These are phyloP conservation scores for Alternaria gansuensis DNA, from an alignment of 2,329 filamentous ascomycete genomes.

Conservation along the genomic window DNA sequence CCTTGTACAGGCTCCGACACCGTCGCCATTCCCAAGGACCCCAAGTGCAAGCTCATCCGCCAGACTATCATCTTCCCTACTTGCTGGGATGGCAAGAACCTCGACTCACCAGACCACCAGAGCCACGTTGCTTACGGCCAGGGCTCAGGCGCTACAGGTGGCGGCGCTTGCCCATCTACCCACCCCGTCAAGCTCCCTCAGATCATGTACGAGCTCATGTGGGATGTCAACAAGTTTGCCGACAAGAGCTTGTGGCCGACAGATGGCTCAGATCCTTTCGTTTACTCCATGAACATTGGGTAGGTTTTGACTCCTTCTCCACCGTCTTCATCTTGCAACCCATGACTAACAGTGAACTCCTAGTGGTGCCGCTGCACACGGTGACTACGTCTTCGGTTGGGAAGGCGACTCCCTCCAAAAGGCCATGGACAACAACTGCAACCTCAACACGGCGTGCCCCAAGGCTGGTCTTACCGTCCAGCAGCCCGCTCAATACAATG, in stretches of 20 bases:
- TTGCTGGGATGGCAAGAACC: conserved; percentile 45
- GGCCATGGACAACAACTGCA: conserved; percentile 54
- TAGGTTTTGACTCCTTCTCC: conserved; percentile 15
- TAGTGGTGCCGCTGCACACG: conserved; percentile 46
- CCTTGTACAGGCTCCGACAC: conserved; percentile 62
- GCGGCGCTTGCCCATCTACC: conserved; percentile 58
- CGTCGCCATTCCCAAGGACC: conserved; percentile 59
- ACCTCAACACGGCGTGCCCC: conserved; percentile 47
- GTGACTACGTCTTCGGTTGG: conserved; percentile 57
- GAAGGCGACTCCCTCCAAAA: conserved; percentile 57
- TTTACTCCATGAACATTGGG: conserved; percentile 49
- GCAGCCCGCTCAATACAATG: conserved; percentile 39
- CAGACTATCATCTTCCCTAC: conserved; percentile 62
- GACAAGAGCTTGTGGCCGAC: conserved; percentile 46
- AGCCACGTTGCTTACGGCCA: conserved; percentile 59
- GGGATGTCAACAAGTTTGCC: conserved; percentile 45
- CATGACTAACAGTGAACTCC: not conserved
- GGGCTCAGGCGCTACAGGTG: conserved; percentile 57
- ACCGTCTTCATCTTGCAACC: not conserved
- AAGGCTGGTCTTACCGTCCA: conserved; percentile 45
- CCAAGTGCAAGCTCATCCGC: conserved; percentile 63
- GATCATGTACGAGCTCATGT: conserved; percentile 51
- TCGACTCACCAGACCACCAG: conserved; percentile 47
- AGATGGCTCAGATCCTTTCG: conserved; percentile 45
- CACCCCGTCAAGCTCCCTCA: conserved; percentile 49